phyloP scores from a whole-genome alignment of 768 basidiomycete species.

The Leccinum aurantiacum region DNA sequence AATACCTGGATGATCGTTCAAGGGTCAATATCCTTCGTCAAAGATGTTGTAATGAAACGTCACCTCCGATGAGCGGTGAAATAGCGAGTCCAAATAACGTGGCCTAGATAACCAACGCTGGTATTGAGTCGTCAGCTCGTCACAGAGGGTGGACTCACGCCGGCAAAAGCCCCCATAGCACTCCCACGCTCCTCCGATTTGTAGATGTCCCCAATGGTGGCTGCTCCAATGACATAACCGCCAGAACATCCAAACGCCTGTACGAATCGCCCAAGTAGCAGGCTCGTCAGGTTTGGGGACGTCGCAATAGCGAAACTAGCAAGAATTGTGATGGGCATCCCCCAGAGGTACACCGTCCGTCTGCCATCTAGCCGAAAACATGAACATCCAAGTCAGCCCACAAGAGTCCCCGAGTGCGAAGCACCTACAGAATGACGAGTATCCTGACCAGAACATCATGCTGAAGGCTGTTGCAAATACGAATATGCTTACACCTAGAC shows the following conservation, averaged over 20 bases:
- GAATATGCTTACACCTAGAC: not conserved
- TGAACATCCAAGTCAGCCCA: not conserved
- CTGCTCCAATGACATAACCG: conserved; percentile 55
- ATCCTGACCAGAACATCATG: conserved; percentile 51
- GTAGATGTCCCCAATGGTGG: conserved; percentile 67
- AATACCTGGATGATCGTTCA: conserved; percentile 34
- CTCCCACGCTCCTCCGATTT: conserved; percentile 58
- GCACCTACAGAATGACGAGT: conserved; percentile 49
- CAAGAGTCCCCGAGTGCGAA: not conserved
- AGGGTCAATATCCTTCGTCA: not conserved
- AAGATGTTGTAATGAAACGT: not conserved
- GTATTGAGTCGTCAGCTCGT: not conserved
- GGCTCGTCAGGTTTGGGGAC: conserved; percentile 38
- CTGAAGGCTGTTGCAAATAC: conserved; percentile 46
- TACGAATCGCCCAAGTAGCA: conserved; percentile 63
- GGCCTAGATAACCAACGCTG: conserved; percentile 30
- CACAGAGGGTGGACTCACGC: conserved; percentile 33
- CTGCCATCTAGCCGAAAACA: conserved; percentile 54
- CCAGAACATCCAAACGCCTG: conserved; percentile 66
- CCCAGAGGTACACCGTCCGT: conserved; percentile 54
- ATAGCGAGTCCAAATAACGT: conserved; percentile 58
- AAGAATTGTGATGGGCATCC: conserved; percentile 57
- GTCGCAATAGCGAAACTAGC: conserved; percentile 61
- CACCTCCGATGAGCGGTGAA: conserved; percentile 59
- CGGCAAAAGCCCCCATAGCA: conserved; percentile 60